These are phyloP conservation scores for Trypanosoma lewisi DNA, from an alignment of 208 protist species.

Conservation along the genomic window DNA sequence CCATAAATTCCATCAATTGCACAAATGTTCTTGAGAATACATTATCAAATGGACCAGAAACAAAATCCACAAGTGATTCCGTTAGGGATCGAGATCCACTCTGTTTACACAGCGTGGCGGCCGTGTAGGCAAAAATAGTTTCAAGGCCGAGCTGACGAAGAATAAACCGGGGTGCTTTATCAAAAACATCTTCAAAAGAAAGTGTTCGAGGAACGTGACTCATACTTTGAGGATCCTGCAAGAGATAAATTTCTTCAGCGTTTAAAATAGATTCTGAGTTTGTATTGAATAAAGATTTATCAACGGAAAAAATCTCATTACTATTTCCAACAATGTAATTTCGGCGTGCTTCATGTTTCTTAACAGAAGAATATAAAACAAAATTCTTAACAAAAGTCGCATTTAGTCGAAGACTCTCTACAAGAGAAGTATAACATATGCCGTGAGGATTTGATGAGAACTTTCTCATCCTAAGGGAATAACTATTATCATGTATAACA, in stretches of 20 bases:
- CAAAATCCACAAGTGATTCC: constrained; percentile 20
- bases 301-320: neutral
- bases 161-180: constrained; percentile 39
- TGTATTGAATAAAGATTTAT: neutral
- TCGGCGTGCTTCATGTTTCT: neutral
- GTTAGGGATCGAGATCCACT: constrained; percentile 8
- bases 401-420: constrained; percentile 18
- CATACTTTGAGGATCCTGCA: constrained; percentile 6
- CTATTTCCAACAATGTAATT: neutral
- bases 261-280: constrained; percentile 3
- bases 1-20: constrained; percentile 26
- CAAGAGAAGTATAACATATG: neutral
- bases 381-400: constrained; percentile 20
- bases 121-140: constrained; percentile 61
- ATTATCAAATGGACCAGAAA: constrained; percentile 26
- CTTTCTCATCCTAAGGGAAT: neutral
- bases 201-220: constrained; percentile 21
- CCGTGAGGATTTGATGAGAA: no score
- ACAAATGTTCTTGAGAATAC: constrained; percentile 18
- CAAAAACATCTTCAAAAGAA: constrained; percentile 27
- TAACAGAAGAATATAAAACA: constrained; percentile 14
- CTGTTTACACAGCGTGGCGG: constrained; percentile 31
- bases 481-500: constrained; percentile 7
- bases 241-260: constrained; percentile 19
- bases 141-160: constrained; percentile 69